Evolutionary conservation across 768 basidiomycete species (phyloP), one percentile per base, ranked within the genome.

Genomic region (Hygrocybe punicea): DNA sequence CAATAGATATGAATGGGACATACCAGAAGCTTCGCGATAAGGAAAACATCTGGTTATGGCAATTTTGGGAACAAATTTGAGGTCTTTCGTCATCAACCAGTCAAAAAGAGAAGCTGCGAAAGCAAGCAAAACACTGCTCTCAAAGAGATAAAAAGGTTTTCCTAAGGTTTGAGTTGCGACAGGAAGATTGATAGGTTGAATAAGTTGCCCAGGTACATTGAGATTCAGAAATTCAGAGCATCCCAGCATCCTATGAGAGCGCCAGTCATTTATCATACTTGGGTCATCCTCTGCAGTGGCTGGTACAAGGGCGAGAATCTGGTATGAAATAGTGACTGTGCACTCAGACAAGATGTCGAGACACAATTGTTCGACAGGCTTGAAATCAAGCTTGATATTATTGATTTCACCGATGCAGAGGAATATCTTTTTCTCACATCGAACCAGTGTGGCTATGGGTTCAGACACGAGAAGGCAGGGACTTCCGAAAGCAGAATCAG

Each of bases 341-440:
- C 16, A 19, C 14, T 49, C 47, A 14, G 16, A 19, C 14, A 49
- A 24, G 17, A 19, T 19, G 59, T 7, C 4, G 3, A 1, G 56
- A 45, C 2, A 65, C 55, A 67, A 64, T 13, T 29, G 29, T 29
- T 29, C 29, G 29, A 29, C 29, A 29, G 29, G 29, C 29, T 29
- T 29, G 29, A 29, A 29, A 29, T 29, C 29, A 29, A 29, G 29
- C 29, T 29, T 58, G 2, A 73, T 52, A 9, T 62, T 59, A 36
- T 63, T 68, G 2, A 72, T 63, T 42, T 71, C 67, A 0, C 65
- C 70, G 17, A 73, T 55, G 33, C 64, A 62, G 1, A 73, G 61
- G 60, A 69, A 71, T 13, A 68, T 14, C 16, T 65, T 25, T 2
- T 62, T 55, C 2, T 70, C 65, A 23, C 51, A 64, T 9, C 44